Base-by-base conservation (phyloP, 805 yeast species). In the Schwanniomyces pseudopolymorphus region DNA sequence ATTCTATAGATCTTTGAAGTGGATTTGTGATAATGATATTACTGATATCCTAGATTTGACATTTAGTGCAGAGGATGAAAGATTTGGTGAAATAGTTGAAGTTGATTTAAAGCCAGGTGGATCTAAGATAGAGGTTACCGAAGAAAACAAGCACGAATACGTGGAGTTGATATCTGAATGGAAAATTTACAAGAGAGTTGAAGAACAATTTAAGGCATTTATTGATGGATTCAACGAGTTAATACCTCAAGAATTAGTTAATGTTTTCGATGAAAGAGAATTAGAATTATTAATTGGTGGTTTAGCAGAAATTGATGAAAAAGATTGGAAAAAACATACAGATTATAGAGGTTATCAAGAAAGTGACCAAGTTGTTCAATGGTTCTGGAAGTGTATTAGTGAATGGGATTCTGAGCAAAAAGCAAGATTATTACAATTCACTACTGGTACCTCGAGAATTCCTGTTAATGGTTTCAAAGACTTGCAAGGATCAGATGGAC, bases 381-480 rank as follows among this genome's bases (percentile, higher is more conserved):
- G 99, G 99, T 94, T 94, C 81, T 94, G 99, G 99, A 84, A 83
- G 68, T 87, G 95, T 70, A 84, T 94, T 57, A 76, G 84, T 43
- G 88, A 85, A 63, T 91, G 97, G 97, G 98, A 94, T 65, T 81
- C 90, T 46, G 99, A 94, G 67, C 97, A 92, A 67, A 87, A 90
- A 67, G 96, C 98, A 2, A 82, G 99, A 69, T 75, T 94, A 64
- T 75, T 94, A 56, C 99, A 94, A 70, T 94, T 94, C 66, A 92
- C 99, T 17, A 94, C 99, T 0, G 99, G 99, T 78, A 94, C 99
- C 3, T 90, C 97, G 19, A 85, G 99, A 74, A 94, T 94, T 47
- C 99, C 99, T 6, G 99, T 94, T 53, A 94, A 92, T 69, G 99
- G 99, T 35, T 94, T 94, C 79, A 94, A 94, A 69, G 99, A 94